A percentile compares a stretch with the other conserved stretches of the same genome.
phyloP scores from a whole-genome alignment of 768 basidiomycete species.

The Russula earlei region DNA sequence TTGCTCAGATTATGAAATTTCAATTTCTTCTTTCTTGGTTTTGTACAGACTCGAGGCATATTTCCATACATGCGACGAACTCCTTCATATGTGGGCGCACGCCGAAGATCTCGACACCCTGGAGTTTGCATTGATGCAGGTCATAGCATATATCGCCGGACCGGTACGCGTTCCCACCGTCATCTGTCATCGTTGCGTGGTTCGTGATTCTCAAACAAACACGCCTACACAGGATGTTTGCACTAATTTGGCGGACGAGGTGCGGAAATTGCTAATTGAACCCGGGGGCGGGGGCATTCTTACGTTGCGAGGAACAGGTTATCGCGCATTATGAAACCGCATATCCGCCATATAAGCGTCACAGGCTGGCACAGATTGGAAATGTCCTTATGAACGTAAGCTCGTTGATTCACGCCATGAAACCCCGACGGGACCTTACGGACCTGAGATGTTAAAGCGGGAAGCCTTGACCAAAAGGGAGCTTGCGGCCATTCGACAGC shows the following conservation, averaged over 20 bases:
- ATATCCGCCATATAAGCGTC: conserved; percentile 19
- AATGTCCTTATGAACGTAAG: conserved; percentile 17
- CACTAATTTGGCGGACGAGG: conserved; percentile 11
- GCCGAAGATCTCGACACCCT: conserved; percentile 23
- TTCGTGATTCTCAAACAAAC: background rate
- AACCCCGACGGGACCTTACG: background rate
- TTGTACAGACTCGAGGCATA: conserved; percentile 10
- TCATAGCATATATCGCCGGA: conserved; percentile 21
- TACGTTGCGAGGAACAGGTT: conserved; percentile 5
- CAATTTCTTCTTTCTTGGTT: background rate
- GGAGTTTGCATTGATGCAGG: conserved; percentile 22
- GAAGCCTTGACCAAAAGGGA: conserved; percentile 9
- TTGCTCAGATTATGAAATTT: background rate
- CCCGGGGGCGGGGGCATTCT: background rate
- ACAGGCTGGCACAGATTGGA: conserved; percentile 9
- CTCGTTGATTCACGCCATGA: background rate
- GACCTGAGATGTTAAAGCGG: background rate
- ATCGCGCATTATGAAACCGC: conserved; percentile 19
- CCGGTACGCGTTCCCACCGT: conserved; percentile 10
- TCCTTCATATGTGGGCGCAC: conserved; percentile 24
- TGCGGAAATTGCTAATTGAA: background rate
- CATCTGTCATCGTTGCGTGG: background rate
- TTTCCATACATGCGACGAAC: conserved; percentile 22
- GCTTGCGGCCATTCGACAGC: conserved; percentile 12
- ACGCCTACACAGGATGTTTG: conserved; percentile 2